A percentile compares a stretch with the other conserved stretches of the same genome.
These are phyloP conservation scores for Moesziomyces parantarcticus DNA, from an alignment of 1,284 basidiomycete species.

Conservation along the genomic window DNA sequence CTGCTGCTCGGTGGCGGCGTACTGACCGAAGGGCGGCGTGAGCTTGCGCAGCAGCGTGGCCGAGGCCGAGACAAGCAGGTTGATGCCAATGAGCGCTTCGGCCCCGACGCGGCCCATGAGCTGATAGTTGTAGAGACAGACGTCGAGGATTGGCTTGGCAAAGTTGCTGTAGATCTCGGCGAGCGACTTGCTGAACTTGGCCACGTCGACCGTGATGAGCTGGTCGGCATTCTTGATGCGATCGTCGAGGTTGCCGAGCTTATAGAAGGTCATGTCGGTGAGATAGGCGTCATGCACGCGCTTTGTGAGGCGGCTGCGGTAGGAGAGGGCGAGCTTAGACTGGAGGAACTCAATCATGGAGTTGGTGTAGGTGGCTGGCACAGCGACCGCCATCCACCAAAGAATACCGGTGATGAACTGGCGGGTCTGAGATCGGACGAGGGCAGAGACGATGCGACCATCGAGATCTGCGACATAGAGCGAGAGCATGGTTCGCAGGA, in stretches of 20 bases:
- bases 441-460: slow-evolving; percentile 88
- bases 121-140: slow-evolving; percentile 94
- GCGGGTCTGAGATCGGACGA: slow-evolving; percentile 85
- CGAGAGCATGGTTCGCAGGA: slow-evolving; percentile 88
- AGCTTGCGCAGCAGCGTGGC: slow-evolving; percentile 56
- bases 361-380: slow-evolving; percentile 86
- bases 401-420: slow-evolving; percentile 87
- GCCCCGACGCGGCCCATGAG: slow-evolving; percentile 92
- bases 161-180: slow-evolving; percentile 82
- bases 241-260: slow-evolving; percentile 80
- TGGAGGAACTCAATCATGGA: slow-evolving; percentile 91
- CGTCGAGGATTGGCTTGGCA: slow-evolving; percentile 86
- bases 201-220: slow-evolving; percentile 96
- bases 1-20: slow-evolving; percentile 77
- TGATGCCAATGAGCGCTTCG: slow-evolving; percentile 87
- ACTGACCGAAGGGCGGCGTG: slow-evolving; percentile 93
- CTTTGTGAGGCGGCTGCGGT: slow-evolving; percentile 86
- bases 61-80: slow-evolving; percentile 79
- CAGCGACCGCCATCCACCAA: slow-evolving; percentile 90
- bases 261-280: slow-evolving; percentile 85
- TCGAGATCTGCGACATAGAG: slow-evolving; percentile 96
- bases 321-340: slow-evolving; percentile 90
- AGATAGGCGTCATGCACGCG: slow-evolving; percentile 87
- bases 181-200: slow-evolving; percentile 88
- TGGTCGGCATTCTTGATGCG: slow-evolving; percentile 97